Evolutionary conservation across 2,329 filamentous ascomycete species (phyloP), one percentile per base, ranked within the genome.

Genomic region (Trichothecium sympodiale): DNA sequence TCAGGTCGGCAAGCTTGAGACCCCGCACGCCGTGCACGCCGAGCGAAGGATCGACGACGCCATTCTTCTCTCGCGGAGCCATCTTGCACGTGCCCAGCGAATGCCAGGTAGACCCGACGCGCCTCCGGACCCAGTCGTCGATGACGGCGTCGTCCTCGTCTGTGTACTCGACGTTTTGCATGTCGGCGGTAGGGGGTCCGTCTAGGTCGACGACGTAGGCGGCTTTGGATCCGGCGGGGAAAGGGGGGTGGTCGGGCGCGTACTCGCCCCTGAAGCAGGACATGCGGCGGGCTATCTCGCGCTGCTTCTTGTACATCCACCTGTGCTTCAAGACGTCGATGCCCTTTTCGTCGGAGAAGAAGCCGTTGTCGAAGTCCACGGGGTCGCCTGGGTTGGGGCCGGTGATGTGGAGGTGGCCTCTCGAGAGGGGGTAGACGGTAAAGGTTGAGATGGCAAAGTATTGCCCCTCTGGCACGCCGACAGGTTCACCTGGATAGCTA

Each of bases 271-370:
- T 45, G 53, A 68, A 77, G 38, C 64, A 59, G 3, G 62, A 52
- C 47, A 72, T 69, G 12, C 74, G 68, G 3, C 76, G 67, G 16
- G 64, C 57, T 36, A 80, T 66, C 51, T 79, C 75, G 3, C 77
- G 71, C 28, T 66, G 62, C 43, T 69, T 70, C 55, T 81, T 81
- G 59, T 81, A 81, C 1, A 60, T 65, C 74, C 75, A 80, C 9
- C 76, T 44, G 10, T 72, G 66, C 45, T 66, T 72, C 49, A 69
- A 69, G 18, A 78, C 23, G 46, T 80, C 75, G 17, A 71, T 51
- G 2, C 61, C 60, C 17, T 64, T 34, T 12, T 53, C 44, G 38
- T 76, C 65, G 9, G 54, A 61, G 27, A 79, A 60, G 52, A 65
- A 74, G 12, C 72, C 74, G 0, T 64, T 55, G 35, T 73, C 63